Base-by-base conservation (phyloP, 2,329 filamentous ascomycete species). In the Monosporascus sp. region DNA sequence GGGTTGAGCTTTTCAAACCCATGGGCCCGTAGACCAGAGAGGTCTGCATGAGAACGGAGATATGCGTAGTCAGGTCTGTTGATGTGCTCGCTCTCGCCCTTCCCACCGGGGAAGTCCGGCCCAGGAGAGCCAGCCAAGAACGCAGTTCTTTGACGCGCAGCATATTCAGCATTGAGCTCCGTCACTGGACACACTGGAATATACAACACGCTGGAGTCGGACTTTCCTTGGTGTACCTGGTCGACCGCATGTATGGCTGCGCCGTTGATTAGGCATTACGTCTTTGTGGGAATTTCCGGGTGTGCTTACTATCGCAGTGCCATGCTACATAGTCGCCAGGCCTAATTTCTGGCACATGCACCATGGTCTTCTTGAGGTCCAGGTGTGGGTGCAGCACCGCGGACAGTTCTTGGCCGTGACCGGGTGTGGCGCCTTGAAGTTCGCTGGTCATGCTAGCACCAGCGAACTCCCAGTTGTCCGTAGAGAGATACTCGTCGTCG, bases 101-200 rank as follows among this genome's bases (percentile, higher is more conserved):
- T 73, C 0, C 88, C 88, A 2, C 86, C 86, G 0, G 86, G 86
- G 65, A 90, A 90, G 61, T 90, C 87, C 31, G 85, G 86, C 0
- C 79, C 81, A 0, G 86, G 86, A 0, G 78, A 81, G 5, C 90
- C 91, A 0, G 74, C 66, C 3, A 87, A 69, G 60, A 94, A 94
- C 0, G 83, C 81, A n/a, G 82, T 76, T 20, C 87, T 80, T 72
- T 96, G 90, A 17, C 82, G 78, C 1, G 72, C 77, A 1, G 93
- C 74, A 65, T 92, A 94, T 22, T 80, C 71, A 0, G 87, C 85
- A 62, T 94, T 96, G 39, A 77, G 72, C 50, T 86, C 81, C 1
- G 90, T 96, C 31, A 90, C 77, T 0, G 92, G 91, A 51, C 89
- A 94, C 0, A 89, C 86, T 0, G 92, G 91, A 52, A 97, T 96